Percentiles rank a stretch among this genome's conserved stretches.
Conservation (phyloP, 768 basidiomycete species). For the Boletus sp. region DNA sequence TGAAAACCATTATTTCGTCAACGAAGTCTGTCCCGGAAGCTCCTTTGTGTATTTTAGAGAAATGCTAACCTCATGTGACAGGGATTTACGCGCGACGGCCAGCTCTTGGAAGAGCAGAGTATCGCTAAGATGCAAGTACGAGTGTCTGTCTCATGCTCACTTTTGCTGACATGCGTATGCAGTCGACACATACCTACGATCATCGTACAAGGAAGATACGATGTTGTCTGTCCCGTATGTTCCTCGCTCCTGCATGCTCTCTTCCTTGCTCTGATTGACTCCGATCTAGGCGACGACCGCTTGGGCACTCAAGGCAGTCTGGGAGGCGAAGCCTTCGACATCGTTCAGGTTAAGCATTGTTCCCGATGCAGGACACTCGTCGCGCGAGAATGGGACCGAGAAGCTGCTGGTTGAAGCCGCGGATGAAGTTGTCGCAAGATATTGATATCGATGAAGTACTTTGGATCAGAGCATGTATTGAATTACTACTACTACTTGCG, state of each 20-base stretch:
- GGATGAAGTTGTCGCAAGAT: constrained; percentile 26
- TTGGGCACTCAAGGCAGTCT: constrained; percentile 73
- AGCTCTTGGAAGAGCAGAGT: constrained; percentile 76
- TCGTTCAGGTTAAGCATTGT: constrained; percentile 55
- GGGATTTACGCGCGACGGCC: constrained; percentile 87
- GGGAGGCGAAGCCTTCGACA: constrained; percentile 62
- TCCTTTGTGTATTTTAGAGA: background rate
- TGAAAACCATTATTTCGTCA: constrained; percentile 90
- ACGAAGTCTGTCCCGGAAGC: constrained; percentile 47
- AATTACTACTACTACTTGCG: too few relatives aligned
- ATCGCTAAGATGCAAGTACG: constrained; percentile 79
- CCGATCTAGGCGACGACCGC: constrained; percentile 71
- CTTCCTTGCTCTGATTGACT: background rate
- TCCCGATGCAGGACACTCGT: constrained; percentile 84
- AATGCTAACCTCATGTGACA: constrained; percentile 26
- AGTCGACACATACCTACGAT: constrained; percentile 86
- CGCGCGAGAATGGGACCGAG: constrained; percentile 67
- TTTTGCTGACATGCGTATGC: constrained; percentile 4
- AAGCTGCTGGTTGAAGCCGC: constrained; percentile 65
- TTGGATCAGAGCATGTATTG: background rate
- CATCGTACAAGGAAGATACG: constrained; percentile 85
- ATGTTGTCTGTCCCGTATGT: constrained; percentile 80
- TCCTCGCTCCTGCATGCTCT: background rate
- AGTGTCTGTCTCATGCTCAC: background rate
- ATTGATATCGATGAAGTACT: too few relatives aligned